Conservation (phyloP, 495 filamentous ascomycete species). For the Penicillium salamii region DNA sequence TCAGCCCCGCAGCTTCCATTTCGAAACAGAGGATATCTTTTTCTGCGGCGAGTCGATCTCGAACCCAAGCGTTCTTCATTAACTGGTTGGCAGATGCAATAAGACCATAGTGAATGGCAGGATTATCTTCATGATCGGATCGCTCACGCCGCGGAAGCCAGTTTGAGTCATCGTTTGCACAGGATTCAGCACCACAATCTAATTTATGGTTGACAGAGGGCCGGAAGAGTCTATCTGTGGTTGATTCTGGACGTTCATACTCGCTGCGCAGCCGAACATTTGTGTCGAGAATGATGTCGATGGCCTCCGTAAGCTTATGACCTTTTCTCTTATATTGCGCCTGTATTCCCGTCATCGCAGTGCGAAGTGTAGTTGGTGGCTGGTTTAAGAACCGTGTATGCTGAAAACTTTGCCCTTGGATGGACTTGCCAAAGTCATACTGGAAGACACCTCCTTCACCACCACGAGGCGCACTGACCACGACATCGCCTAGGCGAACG, state of each 20-base stretch:
- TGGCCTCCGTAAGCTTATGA: conserved; percentile 19
- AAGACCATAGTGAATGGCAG: conserved; percentile 24
- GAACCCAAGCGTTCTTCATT: conserved; percentile 22
- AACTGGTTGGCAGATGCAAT: conserved; percentile 27
- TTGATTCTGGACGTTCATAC: conserved; percentile 23
- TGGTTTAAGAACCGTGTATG: conserved; percentile 31
- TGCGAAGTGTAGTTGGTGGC: conserved; percentile 22
- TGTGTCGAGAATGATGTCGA: conserved; percentile 16
- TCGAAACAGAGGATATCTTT: conserved; percentile 36
- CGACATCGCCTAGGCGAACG: conserved; percentile 36
- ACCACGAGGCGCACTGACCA: conserved; percentile 31
- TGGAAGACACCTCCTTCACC: conserved; percentile 33
- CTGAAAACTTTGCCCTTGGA: conserved; percentile 14
- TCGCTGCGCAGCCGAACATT: conserved; percentile 18
- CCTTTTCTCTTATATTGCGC: conserved; percentile 13
- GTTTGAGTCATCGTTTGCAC: neutral
- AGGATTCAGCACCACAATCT: conserved; percentile 7
- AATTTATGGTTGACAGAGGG: conserved; percentile 19
- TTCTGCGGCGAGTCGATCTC: conserved; percentile 26
- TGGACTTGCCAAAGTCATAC: conserved; percentile 35
- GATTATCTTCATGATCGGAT: conserved; percentile 7
- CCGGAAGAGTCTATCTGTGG: conserved; percentile 35
- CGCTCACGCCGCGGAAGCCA: neutral
- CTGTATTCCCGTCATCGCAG: conserved; percentile 15
- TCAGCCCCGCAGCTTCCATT: conserved; percentile 43